A percentile compares a stretch with the other conserved stretches of the same genome.
These are phyloP conservation scores for Hanseniaspora singularis DNA, from an alignment of 805 yeast genomes.

Conservation along the genomic window DNA sequence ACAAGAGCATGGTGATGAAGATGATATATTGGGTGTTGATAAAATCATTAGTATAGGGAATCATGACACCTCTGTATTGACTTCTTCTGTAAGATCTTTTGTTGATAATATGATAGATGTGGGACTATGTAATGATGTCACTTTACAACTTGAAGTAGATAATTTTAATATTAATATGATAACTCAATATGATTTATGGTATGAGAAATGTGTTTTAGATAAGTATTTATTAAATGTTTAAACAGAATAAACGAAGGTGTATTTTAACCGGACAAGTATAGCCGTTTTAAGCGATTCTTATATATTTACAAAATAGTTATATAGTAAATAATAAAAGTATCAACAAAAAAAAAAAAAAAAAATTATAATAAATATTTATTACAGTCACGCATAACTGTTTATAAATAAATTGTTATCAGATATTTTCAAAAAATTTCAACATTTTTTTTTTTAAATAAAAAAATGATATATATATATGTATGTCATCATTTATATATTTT, in stretches of 20 bases:
- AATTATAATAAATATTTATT: too few species aligned
- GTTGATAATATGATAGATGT: background rate
- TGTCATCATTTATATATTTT: too few species aligned
- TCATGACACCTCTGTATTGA: background rate
- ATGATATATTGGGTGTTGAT: background rate
- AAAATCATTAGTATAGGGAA: background rate
- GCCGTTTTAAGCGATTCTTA: background rate
- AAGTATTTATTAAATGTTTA: too few species aligned
- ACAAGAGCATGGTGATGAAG: background rate
- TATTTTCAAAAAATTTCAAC: too few species aligned
- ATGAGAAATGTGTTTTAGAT: slow-evolving; percentile 4
- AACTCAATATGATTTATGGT: slow-evolving; percentile 7
- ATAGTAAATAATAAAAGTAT: too few species aligned
- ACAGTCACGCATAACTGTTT: too few species aligned
- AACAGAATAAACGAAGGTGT: background rate
- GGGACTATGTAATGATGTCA: background rate
- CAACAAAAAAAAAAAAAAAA: too few species aligned
- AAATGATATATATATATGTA: too few species aligned
- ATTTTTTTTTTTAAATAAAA: too few species aligned
- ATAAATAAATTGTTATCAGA: too few species aligned
- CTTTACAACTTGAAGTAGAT: background rate
- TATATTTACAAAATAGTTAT: too few species aligned
- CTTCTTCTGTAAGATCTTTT: background rate
- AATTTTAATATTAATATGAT: background rate
- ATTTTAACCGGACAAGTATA: background rate